Base-by-base conservation (phyloP, 2,329 filamentous ascomycete species). In the Fusarium miscanthi region DNA sequence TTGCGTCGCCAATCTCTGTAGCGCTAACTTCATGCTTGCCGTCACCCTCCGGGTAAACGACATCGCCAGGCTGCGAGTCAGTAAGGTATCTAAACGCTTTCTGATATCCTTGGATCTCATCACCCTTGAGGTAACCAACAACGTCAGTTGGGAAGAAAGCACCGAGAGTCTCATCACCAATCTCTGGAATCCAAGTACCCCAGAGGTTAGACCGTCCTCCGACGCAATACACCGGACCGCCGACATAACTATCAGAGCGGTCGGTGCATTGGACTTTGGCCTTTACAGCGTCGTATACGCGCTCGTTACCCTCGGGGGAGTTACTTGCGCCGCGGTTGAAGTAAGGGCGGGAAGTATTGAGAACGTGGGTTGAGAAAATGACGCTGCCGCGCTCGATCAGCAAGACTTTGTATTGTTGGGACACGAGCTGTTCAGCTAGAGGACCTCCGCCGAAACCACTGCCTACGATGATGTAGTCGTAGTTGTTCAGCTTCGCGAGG, bases 381-480 rank as follows among this genome's bases (percentile, higher is more conserved):
- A 74, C 63, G 4, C 63, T 59, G 23, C 71, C 71, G 0, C 71
- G 57, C 49, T 73, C 71, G 3, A 74, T 73, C 12, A 73, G 21
- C 10, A 74, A 38, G 9, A 74, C 70, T 35, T 73, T 74, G n/a
- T 71, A 51, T 8, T 65, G 23, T 6, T 67, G 41, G 10, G 59
- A 33, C 2, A 64, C 66, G 2, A 74, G 67, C 7, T 56, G 37
- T 33, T 74, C 71, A 3, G 71, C 71, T 6, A 74, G 7, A 2
- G 71, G 71, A 4, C 70, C 71, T 16, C 71, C 71, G 0, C 70
- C 71, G 2, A 74, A 74, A 5, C 71, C 71, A 6, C 60, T 66
- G 12, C 71, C 71, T n/a, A 74, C 66, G 2, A 73, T 66, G 5
- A 74, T 74, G 17, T 74, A 74, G 35, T 73, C 71, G 3, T 74